A percentile compares a stretch with the other conserved stretches of the same genome.
Conservation (phyloP, 805 yeast species). For the Torulaspora indica region DNA sequence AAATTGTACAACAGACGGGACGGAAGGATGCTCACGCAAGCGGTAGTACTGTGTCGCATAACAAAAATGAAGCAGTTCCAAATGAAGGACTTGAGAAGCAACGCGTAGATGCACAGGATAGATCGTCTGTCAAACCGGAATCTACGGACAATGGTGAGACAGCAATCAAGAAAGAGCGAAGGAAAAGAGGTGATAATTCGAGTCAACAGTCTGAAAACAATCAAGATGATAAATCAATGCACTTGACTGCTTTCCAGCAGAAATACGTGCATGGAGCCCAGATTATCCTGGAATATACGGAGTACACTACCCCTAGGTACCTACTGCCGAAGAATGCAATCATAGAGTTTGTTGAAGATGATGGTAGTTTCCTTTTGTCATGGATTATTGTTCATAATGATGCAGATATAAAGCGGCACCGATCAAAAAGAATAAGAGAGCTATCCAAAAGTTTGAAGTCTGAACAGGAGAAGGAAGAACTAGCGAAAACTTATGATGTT, state of each 20-base stretch:
- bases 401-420: constrained; percentile 26
- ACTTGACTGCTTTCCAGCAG: constrained; percentile 72
- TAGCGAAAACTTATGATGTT: constrained; percentile 20
- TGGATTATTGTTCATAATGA: constrained; percentile 35
- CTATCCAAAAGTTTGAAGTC: constrained; percentile 18
- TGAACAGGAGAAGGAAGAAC: constrained; percentile 17
- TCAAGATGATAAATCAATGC: constrained; percentile 44
- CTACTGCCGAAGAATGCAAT: constrained; percentile 72
- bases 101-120: not conserved
- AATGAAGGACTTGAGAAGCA: not conserved
- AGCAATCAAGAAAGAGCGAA: constrained; percentile 19
- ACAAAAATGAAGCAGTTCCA: constrained; percentile 14
- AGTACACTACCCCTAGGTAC: constrained; percentile 70
- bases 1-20: not conserved
- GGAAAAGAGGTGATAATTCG: constrained; percentile 11
- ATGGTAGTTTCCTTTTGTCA: constrained; percentile 30
- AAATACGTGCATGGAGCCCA: constrained; percentile 64
- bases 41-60: constrained; percentile 2
- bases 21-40: not conserved
- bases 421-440: constrained; percentile 19
- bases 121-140: not conserved
- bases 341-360: constrained; percentile 45
- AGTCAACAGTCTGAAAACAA: constrained; percentile 11
- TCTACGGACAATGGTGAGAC: not conserved
- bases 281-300: constrained; percentile 78